phyloP scores from a whole-genome alignment of 192 early-diverging fungal genomes.

The Podila epigama region DNA sequence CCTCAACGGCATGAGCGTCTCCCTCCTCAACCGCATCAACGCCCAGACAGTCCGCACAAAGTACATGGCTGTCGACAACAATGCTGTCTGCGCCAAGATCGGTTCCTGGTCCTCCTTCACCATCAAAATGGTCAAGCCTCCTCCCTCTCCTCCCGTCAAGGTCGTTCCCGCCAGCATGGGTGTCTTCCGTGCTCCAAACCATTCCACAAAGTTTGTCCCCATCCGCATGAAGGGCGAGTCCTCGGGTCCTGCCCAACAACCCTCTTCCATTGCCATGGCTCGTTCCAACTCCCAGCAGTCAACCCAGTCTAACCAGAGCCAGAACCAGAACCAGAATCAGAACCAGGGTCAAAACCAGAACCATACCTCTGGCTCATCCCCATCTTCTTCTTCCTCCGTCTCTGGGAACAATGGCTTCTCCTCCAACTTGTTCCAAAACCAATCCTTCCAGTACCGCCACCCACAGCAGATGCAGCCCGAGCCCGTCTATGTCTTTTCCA shows the following conservation, averaged over 20 bases:
- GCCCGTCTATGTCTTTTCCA: conserved; percentile 34
- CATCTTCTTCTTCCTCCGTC: background rate
- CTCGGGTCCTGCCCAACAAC: background rate
- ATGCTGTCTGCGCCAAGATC: conserved; percentile 68
- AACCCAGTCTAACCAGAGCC: conserved; percentile 14
- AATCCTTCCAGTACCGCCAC: conserved; percentile 35
- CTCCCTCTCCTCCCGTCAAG: conserved; percentile 34
- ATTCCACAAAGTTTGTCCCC: conserved; percentile 49
- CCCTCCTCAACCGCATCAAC: conserved; percentile 90
- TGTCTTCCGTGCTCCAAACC: conserved; percentile 22
- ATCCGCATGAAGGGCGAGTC: conserved; percentile 48
- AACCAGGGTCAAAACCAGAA: too few species aligned
- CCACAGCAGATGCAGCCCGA: conserved; percentile 39
- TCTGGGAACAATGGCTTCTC: background rate
- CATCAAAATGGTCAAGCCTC: conserved; percentile 56
- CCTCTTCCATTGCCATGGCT: background rate
- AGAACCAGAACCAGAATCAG: too few species aligned
- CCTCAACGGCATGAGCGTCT: conserved; percentile 76
- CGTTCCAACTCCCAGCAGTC: conserved; percentile 6
- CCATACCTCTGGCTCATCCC: too few species aligned
- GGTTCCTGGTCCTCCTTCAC: conserved; percentile 69
- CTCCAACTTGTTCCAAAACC: conserved; percentile 1
- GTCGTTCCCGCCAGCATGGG: conserved; percentile 24
- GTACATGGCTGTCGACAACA: conserved; percentile 73
- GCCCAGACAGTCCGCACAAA: conserved; percentile 92